Conservation (phyloP, 108 stramenopile genomes). For the Cylindrotheca closterium region DNA sequence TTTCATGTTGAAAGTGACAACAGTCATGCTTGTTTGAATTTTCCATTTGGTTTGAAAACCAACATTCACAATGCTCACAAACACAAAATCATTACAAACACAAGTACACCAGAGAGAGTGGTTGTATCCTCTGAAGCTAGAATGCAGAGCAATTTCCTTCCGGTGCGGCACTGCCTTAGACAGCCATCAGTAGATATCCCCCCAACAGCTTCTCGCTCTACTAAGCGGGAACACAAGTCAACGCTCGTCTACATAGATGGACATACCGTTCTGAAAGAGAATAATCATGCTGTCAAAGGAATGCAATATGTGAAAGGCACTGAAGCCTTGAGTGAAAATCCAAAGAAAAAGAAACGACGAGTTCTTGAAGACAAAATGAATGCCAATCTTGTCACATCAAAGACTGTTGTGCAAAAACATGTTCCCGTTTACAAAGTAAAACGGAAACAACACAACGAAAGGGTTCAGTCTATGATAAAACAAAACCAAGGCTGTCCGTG, state of each 20-base stretch:
- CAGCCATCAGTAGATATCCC: too few relatives aligned
- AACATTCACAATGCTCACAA: too few relatives aligned
- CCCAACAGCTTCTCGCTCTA: too few relatives aligned
- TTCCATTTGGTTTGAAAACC: too few relatives aligned
- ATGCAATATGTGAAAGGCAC: slow-evolving; percentile 35
- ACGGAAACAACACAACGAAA: slow-evolving; percentile 9
- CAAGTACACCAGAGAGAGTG: too few relatives aligned
- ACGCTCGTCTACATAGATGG: slow-evolving; percentile 55
- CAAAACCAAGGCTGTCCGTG: not conserved
- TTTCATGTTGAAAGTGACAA: too few relatives aligned
- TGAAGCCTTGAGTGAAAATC: slow-evolving; percentile 18
- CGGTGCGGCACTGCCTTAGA: too few relatives aligned
- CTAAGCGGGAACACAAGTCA: slow-evolving; percentile 39
- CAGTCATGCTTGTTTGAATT: too few relatives aligned
- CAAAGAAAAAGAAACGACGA: slow-evolving; percentile 16
- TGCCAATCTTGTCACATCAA: not conserved
- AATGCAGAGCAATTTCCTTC: too few relatives aligned
- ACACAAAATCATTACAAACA: too few relatives aligned
- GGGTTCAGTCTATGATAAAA: not conserved
- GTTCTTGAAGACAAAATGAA: not conserved
- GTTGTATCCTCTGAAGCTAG: too few relatives aligned
- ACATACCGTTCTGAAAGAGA: slow-evolving; percentile 44
- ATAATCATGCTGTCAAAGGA: slow-evolving; percentile 56
- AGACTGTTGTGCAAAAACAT: not conserved
- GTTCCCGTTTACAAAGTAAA: not conserved